Evolutionary conservation across 2,329 filamentous ascomycete species (phyloP).

Genomic region (Aspergillus melleus): DNA sequence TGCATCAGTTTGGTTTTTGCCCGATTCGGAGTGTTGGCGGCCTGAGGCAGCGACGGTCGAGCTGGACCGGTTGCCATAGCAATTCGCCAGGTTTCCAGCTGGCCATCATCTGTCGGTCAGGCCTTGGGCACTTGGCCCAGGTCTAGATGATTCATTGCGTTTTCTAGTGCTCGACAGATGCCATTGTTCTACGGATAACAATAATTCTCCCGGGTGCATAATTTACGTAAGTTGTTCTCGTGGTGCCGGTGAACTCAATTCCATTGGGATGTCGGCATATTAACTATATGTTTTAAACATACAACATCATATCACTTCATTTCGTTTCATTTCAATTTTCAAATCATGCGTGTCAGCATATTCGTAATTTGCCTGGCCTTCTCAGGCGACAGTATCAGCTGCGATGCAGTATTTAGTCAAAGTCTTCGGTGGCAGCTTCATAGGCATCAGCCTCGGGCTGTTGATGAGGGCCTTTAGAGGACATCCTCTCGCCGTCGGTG

Average conservation of each 20-base stretch:
- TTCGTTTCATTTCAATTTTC: background rate
- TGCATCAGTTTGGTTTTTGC: conserved; percentile 27
- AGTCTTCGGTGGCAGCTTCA: conserved; percentile 32
- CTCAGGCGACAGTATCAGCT: background rate
- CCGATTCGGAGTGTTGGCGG: conserved; percentile 18
- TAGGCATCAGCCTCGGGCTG: conserved; percentile 30
- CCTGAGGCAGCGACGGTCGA: conserved; percentile 19
- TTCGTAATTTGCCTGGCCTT: background rate
- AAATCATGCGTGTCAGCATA: background rate
- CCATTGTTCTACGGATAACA: background rate
- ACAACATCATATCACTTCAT: background rate
- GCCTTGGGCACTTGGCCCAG: background rate
- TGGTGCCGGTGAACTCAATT: background rate
- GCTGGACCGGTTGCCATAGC: conserved; percentile 30
- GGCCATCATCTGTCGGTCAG: background rate
- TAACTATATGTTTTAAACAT: conserved; percentile 2
- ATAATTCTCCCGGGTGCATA: too few relatives aligned
- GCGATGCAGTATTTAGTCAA: conserved; percentile 21
- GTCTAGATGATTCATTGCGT: background rate
- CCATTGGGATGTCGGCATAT: background rate
- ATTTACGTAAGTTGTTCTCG: background rate
- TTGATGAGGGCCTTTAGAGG: conserved; percentile 9
- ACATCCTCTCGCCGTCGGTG: conserved; percentile 24
- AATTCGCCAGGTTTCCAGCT: conserved; percentile 15
- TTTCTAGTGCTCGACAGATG: background rate